phyloP scores from a whole-genome alignment of 345 rosid species.

The Dimocarpus longan region DNA sequence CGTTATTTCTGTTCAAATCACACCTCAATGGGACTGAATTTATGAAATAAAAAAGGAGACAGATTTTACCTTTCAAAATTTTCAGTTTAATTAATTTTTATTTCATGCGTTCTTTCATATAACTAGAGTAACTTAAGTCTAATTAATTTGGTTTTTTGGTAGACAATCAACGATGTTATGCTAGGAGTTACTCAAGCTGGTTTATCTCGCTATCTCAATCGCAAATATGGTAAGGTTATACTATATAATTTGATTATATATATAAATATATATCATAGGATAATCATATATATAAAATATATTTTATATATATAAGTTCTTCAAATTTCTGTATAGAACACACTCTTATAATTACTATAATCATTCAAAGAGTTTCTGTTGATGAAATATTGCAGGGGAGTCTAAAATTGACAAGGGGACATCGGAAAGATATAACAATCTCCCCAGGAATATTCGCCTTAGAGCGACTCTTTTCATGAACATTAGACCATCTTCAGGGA shows the following conservation, averaged over 20 bases:
- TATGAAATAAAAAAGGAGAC: no score
- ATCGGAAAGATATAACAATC: constrained; percentile 8
- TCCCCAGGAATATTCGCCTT: constrained; percentile 28
- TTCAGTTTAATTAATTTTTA: no score
- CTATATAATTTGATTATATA: neutral
- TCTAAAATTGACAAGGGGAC: neutral
- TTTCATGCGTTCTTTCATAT: no score
- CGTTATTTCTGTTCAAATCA: no score
- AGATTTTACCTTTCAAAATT: no score
- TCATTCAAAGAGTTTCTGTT: no score
- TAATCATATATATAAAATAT: no score
- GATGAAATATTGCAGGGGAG: constrained; percentile 7
- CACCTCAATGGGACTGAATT: no score
- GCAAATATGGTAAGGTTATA: constrained; percentile 32
- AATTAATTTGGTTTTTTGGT: constrained; percentile 3
- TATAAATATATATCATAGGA: no score
- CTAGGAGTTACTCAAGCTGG: constrained; percentile 45
- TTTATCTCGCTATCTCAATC: constrained; percentile 42
- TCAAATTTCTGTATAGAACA: no score
- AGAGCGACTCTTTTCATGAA: constrained; percentile 41
- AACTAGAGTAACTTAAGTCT: no score
- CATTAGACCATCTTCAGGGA: constrained; percentile 40
- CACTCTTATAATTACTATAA: no score
- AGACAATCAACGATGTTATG: constrained; percentile 45
- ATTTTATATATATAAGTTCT: neutral